Evolutionary conservation across 345 rosid species (phyloP), one percentile per base, ranked within the genome.

Genomic region (Lepidium sativum): DNA sequence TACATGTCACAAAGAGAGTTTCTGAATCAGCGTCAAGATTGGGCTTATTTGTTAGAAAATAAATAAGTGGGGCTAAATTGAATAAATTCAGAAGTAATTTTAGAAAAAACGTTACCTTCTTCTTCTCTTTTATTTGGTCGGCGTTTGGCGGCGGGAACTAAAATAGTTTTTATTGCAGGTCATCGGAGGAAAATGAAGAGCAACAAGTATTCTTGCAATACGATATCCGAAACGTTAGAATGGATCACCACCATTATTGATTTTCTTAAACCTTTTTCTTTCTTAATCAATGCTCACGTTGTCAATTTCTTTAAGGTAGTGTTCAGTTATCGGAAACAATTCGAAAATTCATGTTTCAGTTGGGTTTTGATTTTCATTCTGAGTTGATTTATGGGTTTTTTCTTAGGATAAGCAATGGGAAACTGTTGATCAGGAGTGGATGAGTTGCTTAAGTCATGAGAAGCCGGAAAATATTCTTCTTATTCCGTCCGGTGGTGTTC

Each of bases 281-380:
- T 77, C 73, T 59, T 89, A 25, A 78, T 75, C 27, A 80, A 80
- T 49, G 89, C 95, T 48, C 92, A 78, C 48, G 83, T 87, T 34
- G 92, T 87, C 81, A 89, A 87, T 83, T 92, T 92, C 88, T 87
- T 87, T 71, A 80, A 69, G 73, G 87, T 83, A 52, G 31, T 43
- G 12, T 0, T 54, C 10, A 11, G 7, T 45, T 8, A 13, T 45
- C 17, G 13, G 32, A 61, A 44, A 70, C 54, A 34, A 21, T 44
- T 11, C 27, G n/a, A 25, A 43, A 54, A 35, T 40, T 29, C 14
- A 17, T 39, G 8, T 55, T 54, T 8, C 5, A 15, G 16, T 9
- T 51, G 32, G 47, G 3, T 63, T 23, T 0, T 63, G 21, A 8
- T 21, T 23, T 7, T 32, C 17, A 3, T 9, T 42, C 1, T 63